Percentiles rank a stretch among this genome's conserved stretches.
These are phyloP conservation scores for Aethionema arabicum DNA, from an alignment of 345 rosid species.

Conservation along the genomic window DNA sequence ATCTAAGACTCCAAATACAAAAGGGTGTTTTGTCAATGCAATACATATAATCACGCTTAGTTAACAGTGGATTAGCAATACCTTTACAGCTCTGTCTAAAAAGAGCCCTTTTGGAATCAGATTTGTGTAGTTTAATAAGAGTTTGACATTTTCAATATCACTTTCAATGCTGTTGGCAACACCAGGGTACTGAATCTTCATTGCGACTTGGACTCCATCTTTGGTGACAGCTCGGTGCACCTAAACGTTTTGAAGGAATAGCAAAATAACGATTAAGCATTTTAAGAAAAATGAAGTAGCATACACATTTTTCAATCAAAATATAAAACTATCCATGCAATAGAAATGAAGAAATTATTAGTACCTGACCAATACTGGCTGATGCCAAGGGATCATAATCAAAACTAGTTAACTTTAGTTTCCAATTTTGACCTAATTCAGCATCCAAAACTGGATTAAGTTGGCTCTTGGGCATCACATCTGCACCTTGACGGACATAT, in stretches of 20 bases:
- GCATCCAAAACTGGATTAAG: constrained; percentile 82
- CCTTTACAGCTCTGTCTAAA: constrained; percentile 94
- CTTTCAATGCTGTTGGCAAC: constrained; percentile 95
- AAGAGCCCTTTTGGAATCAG: constrained; percentile 91
- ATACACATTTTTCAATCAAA: neutral
- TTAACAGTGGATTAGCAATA: constrained; percentile 19
- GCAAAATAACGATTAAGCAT: constrained; percentile 5
- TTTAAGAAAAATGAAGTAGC: neutral
- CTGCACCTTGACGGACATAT: constrained; percentile 98
- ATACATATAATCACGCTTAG: constrained; percentile 17
- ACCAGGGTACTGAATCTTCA: constrained; percentile 99
- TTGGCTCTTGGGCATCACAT: constrained; percentile 96
- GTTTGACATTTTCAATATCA: constrained; percentile 92
- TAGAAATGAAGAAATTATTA: neutral
- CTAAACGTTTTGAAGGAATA: constrained; percentile 43
- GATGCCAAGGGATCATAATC: constrained; percentile 97
- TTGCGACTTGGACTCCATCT: constrained; percentile 74
- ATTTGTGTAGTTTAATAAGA: constrained; percentile 75
- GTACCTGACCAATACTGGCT: constrained; percentile 98
- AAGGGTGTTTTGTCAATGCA: too few relatives aligned
- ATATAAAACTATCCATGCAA: neutral
- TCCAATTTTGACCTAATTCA: constrained; percentile 87
- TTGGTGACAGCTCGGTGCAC: constrained; percentile 82
- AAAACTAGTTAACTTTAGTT: constrained; percentile 72
- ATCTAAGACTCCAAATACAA: too few relatives aligned